phyloP scores from a whole-genome alignment of 768 basidiomycete species.

The Hypholoma fasciculare region DNA sequence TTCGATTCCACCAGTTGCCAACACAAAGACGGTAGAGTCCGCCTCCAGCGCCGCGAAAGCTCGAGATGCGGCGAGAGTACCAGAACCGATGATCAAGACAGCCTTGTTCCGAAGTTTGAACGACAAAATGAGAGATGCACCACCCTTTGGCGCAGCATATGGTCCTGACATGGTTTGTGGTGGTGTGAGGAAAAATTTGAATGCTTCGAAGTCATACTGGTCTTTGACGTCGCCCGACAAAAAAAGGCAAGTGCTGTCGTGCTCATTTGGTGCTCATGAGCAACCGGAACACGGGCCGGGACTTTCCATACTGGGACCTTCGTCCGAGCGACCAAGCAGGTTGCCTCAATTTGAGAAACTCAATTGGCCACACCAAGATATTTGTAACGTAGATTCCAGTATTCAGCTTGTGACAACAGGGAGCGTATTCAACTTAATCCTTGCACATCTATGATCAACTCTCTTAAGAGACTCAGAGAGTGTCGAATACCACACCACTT shows the following conservation, averaged over 20 bases:
- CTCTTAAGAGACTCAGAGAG: too few relatives aligned
- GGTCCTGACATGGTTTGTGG: slow-evolving; percentile 11
- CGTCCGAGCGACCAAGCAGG: too few relatives aligned
- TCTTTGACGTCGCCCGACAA: background rate
- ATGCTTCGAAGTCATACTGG: background rate
- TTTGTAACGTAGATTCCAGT: too few relatives aligned
- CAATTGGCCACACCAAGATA: too few relatives aligned
- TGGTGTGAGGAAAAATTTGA: background rate
- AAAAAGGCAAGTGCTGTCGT: slow-evolving; percentile 3
- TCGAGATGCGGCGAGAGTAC: slow-evolving; percentile 81
- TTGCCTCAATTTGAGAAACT: too few relatives aligned
- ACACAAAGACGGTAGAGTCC: slow-evolving; percentile 67
- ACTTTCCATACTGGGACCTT: too few relatives aligned
- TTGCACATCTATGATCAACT: too few relatives aligned
- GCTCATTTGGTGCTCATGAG: slow-evolving; percentile 17
- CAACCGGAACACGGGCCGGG: background rate
- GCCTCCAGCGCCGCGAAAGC: slow-evolving; percentile 84
- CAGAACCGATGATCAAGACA: slow-evolving; percentile 75
- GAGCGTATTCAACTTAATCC: too few relatives aligned
- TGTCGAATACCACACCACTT: too few relatives aligned
- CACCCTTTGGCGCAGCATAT: slow-evolving; percentile 28
- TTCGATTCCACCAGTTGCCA: slow-evolving; percentile 48
- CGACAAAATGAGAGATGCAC: slow-evolving; percentile 79
- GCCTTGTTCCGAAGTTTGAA: slow-evolving; percentile 58
- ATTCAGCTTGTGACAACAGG: too few relatives aligned